Conservation (phyloP, 1,284 basidiomycete genomes). For the Coriolopsis trogii region DNA sequence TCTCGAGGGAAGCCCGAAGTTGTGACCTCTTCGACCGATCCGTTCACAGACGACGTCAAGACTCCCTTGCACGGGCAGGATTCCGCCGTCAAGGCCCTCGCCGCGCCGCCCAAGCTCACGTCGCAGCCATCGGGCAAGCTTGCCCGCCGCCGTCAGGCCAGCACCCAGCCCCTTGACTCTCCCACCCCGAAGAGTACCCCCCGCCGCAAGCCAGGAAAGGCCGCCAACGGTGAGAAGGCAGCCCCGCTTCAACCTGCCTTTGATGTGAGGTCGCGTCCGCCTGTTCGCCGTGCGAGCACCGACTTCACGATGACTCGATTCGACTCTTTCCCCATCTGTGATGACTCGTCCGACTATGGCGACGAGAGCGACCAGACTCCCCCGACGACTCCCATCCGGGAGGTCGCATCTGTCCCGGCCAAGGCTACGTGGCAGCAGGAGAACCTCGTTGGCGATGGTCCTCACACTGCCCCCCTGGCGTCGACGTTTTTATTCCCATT, state of each 20-base stretch:
- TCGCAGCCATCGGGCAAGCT: slow-evolving; percentile 54
- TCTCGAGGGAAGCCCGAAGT: slow-evolving; percentile 22
- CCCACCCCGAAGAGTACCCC: slow-evolving; percentile 47
- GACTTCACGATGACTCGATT: slow-evolving; percentile 25
- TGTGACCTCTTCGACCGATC: slow-evolving; percentile 56
- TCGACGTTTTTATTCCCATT: slow-evolving; percentile 45
- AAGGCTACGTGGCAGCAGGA: slow-evolving; percentile 38
- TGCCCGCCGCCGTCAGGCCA: slow-evolving; percentile 54
- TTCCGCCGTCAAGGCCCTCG: slow-evolving; percentile 34
- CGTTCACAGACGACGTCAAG: slow-evolving; percentile 49
- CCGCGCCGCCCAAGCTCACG: slow-evolving; percentile 42
- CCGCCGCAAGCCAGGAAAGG: slow-evolving; percentile 37
- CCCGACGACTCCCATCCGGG: slow-evolving; percentile 38
- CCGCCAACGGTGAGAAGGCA: slow-evolving; percentile 21
- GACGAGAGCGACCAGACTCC: slow-evolving; percentile 37
- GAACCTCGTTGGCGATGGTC: slow-evolving; percentile 42
- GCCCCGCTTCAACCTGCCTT: slow-evolving; percentile 11
- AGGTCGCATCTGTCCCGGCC: slow-evolving; percentile 29
- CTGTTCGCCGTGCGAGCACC: slow-evolving; percentile 21
- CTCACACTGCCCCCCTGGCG: slow-evolving; percentile 53
- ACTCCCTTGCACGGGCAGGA: slow-evolving; percentile 13
- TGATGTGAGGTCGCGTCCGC: slow-evolving; percentile 19
- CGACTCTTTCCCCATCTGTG: slow-evolving; percentile 64
- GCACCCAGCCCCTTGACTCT: slow-evolving; percentile 32
- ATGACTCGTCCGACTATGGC: slow-evolving; percentile 58